phyloP scores from a whole-genome alignment of 2,329 filamentous ascomycete species.

The Chalara sp. region DNA sequence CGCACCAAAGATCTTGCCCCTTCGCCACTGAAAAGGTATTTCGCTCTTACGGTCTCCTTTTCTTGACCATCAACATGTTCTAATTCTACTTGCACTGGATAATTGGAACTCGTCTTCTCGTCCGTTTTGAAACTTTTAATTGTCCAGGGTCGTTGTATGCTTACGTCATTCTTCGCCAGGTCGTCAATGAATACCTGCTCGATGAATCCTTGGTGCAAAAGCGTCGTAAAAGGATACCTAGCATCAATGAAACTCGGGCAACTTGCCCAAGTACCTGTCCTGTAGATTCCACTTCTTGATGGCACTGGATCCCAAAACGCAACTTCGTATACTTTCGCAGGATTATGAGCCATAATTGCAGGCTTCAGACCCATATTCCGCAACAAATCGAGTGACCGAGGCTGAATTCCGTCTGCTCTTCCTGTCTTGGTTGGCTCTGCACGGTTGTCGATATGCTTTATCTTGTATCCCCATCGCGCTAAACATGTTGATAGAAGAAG shows the following conservation, averaged over 20 bases:
- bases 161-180: slow-evolving; percentile 52
- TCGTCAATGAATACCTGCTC: slow-evolving; percentile 65
- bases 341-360: slow-evolving; percentile 79
- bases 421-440: slow-evolving; percentile 79
- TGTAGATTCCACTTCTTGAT: slow-evolving; percentile 50
- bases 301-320: slow-evolving; percentile 64
- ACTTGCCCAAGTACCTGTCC: slow-evolving; percentile 74
- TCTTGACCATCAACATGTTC: slow-evolving; percentile 69
- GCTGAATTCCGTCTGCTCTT: slow-evolving; percentile 87
- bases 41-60: slow-evolving; percentile 61
- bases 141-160: slow-evolving; percentile 58
- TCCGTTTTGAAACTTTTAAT: slow-evolving; percentile 55
- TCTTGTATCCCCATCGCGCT: slow-evolving; percentile 87
- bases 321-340: slow-evolving; percentile 76
- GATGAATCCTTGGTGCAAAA: slow-evolving; percentile 65
- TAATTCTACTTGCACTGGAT: slow-evolving; percentile 74
- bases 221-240: slow-evolving; percentile 63
- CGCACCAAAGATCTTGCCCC: slow-evolving; percentile 62
- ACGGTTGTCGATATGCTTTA: slow-evolving; percentile 91
- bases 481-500: slow-evolving; percentile 83
- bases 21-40: slow-evolving; percentile 67
- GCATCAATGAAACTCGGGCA: slow-evolving; percentile 79
- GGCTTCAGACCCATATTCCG: slow-evolving; percentile 87
- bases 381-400: slow-evolving; percentile 77
- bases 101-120: slow-evolving; percentile 49